A percentile compares a stretch with the other conserved stretches of the same genome.
Evolutionary conservation across 2,329 filamentous ascomycete genomes (phyloP).

Genomic region (Penicillium sp.): DNA sequence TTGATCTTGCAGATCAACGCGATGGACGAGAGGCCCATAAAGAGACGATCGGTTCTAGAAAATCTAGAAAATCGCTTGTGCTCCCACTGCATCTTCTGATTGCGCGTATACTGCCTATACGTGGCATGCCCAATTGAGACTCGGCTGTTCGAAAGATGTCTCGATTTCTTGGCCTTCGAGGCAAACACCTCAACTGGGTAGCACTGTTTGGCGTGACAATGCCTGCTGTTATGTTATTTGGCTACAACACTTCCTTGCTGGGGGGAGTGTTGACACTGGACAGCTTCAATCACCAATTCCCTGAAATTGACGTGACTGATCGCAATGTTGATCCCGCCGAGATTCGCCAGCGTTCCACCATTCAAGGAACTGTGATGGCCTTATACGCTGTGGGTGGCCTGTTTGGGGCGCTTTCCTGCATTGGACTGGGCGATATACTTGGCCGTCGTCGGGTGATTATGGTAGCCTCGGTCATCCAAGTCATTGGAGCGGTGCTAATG

Average conservation of each 20-base stretch:
- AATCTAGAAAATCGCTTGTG: too few species aligned
- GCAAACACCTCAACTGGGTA: conserved; percentile 18
- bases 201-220: conserved; percentile 20
- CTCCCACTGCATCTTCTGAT: too few species aligned
- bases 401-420: conserved; percentile 17
- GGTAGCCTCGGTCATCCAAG: conserved; percentile 13
- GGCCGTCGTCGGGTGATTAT: conserved; percentile 21
- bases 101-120: too few species aligned
- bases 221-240: conserved; percentile 17
- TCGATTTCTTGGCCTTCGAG: conserved; percentile 19
- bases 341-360: conserved; percentile 9
- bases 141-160: too few species aligned
- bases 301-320: conserved; percentile 14
- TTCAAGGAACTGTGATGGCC: conserved; percentile 18
- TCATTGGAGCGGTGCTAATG: conserved; percentile 14
- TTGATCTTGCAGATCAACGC: too few species aligned
- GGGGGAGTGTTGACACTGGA: conserved; percentile 16
- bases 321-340: background rate
- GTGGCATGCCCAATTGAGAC: too few species aligned
- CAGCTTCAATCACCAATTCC: conserved; percentile 18
- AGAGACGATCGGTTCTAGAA: too few species aligned
- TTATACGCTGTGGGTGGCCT: conserved; percentile 18
- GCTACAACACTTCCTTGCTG: conserved; percentile 19
- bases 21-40: too few species aligned
- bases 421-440: conserved; percentile 19